phyloP scores from a whole-genome alignment of 2,329 filamentous ascomycete genomes.

The Aspergillus tubingensis region DNA sequence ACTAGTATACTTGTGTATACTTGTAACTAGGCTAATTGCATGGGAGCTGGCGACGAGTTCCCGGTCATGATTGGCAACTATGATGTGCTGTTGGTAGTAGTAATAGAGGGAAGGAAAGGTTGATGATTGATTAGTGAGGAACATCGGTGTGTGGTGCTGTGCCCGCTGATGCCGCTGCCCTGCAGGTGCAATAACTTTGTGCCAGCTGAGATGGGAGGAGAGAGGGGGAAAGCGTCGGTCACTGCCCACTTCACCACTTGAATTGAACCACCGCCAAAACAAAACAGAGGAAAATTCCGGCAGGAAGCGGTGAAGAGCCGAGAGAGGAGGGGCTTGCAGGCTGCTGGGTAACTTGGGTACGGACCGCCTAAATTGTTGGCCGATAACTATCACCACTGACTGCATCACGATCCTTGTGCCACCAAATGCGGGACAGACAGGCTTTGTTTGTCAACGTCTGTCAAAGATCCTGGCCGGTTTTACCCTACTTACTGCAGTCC shows the following conservation, averaged over 20 bases:
- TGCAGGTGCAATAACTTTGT: conserved; percentile 8
- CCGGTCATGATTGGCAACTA: neutral
- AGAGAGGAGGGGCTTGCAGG: conserved; percentile 15
- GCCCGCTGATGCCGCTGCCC: conserved; percentile 6
- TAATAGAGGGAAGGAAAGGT: neutral
- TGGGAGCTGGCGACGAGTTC: neutral
- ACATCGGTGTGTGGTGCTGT: conserved; percentile 3
- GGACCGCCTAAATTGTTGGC: conserved; percentile 18
- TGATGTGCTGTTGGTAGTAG: conserved; percentile 7
- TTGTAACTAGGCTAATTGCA: neutral
- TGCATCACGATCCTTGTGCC: conserved; percentile 2
- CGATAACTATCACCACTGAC: conserved; percentile 11
- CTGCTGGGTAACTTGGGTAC: conserved; percentile 16
- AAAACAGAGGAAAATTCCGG: neutral
- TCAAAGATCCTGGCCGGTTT: conserved; percentile 16
- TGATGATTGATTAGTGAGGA: neutral
- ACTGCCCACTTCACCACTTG: neutral
- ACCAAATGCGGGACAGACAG: conserved; percentile 13
- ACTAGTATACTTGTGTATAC: neutral
- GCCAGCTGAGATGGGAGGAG: neutral
- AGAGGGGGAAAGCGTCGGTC: neutral
- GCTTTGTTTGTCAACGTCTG: conserved; percentile 16
- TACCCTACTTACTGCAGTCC: conserved; percentile 16
- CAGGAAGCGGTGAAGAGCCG: conserved; percentile 19
- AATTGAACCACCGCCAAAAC: no score